phyloP scores from a whole-genome alignment of 345 rosid genomes.

The Brassica rapa region DNA sequence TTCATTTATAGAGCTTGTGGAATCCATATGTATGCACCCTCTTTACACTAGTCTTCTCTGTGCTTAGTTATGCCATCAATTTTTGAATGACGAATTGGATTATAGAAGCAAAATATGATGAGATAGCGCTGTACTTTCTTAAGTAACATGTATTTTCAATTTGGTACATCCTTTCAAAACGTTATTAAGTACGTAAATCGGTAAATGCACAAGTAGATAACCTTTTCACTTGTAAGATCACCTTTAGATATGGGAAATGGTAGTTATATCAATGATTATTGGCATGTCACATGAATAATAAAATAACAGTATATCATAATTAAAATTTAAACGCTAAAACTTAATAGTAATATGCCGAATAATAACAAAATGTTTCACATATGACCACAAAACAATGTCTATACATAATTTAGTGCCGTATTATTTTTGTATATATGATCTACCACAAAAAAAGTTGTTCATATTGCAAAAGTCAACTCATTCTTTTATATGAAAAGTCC shows the following conservation, averaged over 20 bases:
- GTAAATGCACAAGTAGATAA: not conserved
- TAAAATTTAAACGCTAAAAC: too few relatives aligned
- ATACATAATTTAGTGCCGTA: constrained; percentile 8
- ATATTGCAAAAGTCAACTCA: constrained; percentile 26
- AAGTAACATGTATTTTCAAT: not conserved
- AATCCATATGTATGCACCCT: not conserved
- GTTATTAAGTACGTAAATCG: not conserved
- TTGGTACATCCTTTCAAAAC: not conserved
- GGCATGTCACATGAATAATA: not conserved
- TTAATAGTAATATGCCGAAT: not conserved
- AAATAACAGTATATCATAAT: not conserved
- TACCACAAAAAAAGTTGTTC: not conserved
- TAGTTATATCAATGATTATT: not conserved
- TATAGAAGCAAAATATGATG: not conserved
- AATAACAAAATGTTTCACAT: not conserved
- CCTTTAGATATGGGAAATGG: not conserved
- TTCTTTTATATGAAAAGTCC: constrained; percentile 10
- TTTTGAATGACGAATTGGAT: not conserved
- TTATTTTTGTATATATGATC: not conserved
- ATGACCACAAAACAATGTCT: not conserved
- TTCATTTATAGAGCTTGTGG: not conserved
- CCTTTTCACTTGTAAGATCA: not conserved
- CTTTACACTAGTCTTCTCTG: constrained; percentile 7
- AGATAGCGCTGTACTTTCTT: not conserved
- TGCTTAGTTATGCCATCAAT: not conserved